A percentile compares a stretch with the other conserved stretches of the same genome.
These are phyloP conservation scores for Termitomyces sp. DNA, from an alignment of 768 basidiomycete genomes.

Conservation along the genomic window DNA sequence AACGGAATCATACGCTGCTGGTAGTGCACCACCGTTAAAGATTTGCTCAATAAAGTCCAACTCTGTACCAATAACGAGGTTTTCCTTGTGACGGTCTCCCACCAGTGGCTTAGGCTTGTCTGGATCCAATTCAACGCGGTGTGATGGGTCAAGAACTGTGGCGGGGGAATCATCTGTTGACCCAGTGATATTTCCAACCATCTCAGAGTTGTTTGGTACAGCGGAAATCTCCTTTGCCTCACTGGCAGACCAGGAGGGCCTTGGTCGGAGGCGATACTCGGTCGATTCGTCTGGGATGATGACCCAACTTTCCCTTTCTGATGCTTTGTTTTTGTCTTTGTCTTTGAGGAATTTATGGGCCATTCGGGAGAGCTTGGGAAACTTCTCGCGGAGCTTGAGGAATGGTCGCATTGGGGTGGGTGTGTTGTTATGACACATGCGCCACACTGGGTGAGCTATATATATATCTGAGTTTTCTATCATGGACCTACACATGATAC, in stretches of 20 bases:
- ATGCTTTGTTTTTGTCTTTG: not conserved
- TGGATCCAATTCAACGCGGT: not conserved
- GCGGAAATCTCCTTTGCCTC: not conserved
- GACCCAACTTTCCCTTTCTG: not conserved
- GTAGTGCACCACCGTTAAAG: not conserved
- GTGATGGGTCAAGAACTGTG: not conserved
- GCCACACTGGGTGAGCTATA: not conserved
- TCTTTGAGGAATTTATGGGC: not conserved
- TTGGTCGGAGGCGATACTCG: too few species aligned
- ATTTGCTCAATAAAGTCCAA: not conserved
- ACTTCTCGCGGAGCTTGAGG: not conserved
- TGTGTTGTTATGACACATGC: not conserved
- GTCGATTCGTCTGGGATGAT: not conserved
- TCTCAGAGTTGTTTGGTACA: not conserved
- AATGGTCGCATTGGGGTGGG: not conserved
- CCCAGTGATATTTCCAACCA: not conserved
- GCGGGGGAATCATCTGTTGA: not conserved
- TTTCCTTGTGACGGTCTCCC: not conserved
- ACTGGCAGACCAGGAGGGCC: too few species aligned
- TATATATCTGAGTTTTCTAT: not conserved
- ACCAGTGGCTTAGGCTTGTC: not conserved
- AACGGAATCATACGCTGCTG: not conserved
- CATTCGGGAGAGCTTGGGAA: not conserved
- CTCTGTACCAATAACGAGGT: not conserved
- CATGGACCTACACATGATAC: not conserved